Evolutionary conservation across 2,329 filamentous ascomycete genomes (phyloP), one percentile per base, ranked within the genome.

Genomic region (Microdochium trichocladiopsis): DNA sequence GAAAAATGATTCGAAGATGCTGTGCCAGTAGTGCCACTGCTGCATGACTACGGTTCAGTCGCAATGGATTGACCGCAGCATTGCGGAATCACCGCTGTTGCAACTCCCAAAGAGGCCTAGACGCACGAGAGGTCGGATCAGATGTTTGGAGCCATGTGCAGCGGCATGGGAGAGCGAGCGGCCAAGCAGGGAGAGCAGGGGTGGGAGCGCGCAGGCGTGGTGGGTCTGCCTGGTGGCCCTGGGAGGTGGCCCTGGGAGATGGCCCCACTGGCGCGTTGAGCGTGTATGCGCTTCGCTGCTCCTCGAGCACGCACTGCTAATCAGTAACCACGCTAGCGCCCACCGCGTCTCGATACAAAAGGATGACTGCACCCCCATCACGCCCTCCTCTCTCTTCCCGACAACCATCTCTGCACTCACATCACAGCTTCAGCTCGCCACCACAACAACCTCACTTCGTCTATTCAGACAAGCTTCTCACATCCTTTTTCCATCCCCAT

Each of bases 341-440:
- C 59, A 68, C 69, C 75, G 74, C 77, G 73, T 75, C 71, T 75
- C 79, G 73, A 75, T 83, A 83, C 79, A 82, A 81, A 82, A 81
- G 70, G 73, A 72, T 45, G n/a, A 21, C 41, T 31, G 28, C 41
- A 66, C 63, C 66, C 66, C 67, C 73, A 75, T 77, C 77, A 76
- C 74, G 68, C 74, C 71, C 64, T 69, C 69, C 68, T 63, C 66
- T 64, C 67, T 65, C 68, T 66, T 64, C 54, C 51, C 54, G 55
- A 58, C 57, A 41, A 43, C 48, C 50, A 48, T 47, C 49, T 22
- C 49, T 49, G 52, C 64, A 67, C 66, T 12, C 41, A 45, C 71
- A 68, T 70, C 74, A 72, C 72, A 73, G 70, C 71, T 70, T 68
- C 63, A 64, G 63, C 60, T 57, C 58, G 59, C 55, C 57, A 60